Base-by-base conservation (phyloP, 2,329 filamentous ascomycete genomes). In the Diaporthe sp. region DNA sequence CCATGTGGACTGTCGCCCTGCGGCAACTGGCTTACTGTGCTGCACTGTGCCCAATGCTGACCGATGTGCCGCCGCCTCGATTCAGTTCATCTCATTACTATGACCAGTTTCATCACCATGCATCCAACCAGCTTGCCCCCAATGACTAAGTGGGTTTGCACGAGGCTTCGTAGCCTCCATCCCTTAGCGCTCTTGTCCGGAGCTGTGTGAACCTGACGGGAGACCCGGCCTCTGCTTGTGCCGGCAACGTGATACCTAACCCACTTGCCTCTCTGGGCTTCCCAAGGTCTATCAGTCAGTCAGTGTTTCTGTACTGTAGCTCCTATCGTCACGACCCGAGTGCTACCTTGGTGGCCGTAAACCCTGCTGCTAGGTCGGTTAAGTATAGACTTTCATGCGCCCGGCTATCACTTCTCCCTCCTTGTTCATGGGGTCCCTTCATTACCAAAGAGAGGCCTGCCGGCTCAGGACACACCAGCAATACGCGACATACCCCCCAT, bases 1-100 rank as follows among this genome's bases (percentile, higher is more conserved):
- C 66, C 74, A 75, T 71, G 71, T 75, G 74, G 71, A 68, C 66
- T 63, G 50, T 39, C 39, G 51, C 51, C 59, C 47, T n/a, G 37
- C 53, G 47, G 55, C 63, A 35, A 71, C 66, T 73, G 68, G 74
- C 71, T 71, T 71, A 73, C 74, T 75, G 74, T 75, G 74, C 71
- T 73, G 74, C 74, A 75, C 74, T 75, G 74, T 75, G 73, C 70
- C 53, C 58, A 51, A 39, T 53, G 68, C 50, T 58, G 44, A 30
- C 63, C 44, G 15, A 22, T 65, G 37, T 71, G 56, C 58, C 37
- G 65, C 61, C 42, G 32, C 32, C 53, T 73, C 72, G 66, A 63
- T 44, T 70, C 42, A 55, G 47, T 61, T 53, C 42, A 37, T 68
- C 58, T 39, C 42, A 25, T 55, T 53, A 70, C 32, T 27, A 55